Evolutionary conservation across 768 basidiomycete species (phyloP), one percentile per base, ranked within the genome.

Genomic region (Kwoniella sp.): DNA sequence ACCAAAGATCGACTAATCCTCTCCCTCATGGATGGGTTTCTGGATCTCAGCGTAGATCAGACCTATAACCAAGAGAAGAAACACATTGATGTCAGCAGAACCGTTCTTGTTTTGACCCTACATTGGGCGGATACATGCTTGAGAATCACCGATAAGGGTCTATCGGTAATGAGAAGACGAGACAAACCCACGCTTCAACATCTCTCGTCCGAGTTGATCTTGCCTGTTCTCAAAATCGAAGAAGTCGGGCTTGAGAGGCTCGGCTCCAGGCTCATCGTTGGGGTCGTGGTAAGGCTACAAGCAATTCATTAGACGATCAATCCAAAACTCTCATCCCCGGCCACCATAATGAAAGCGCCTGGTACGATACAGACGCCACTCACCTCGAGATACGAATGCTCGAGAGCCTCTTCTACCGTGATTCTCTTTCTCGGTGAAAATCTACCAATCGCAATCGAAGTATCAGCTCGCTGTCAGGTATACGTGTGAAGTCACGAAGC

Each of bases 371-470:
- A 17, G 13, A 29, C 4, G 6, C 2, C 22, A 65, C 74, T 63
- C 36, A 77, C 91, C 83, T 86, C 86, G 25, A 95, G 83, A 79
- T 96, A 96, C 0, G 92, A 91, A 81, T 98, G 95, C 65, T 85
- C 85, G 57, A 98, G 83, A 0, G 91, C 91, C 64, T 93, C 88
- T 46, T 88, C 87, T 13, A 91, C 93, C 67, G 91, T 90, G 63
- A 97, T 89, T 17, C 95, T 85, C 74, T 89, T 86, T 74, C 87
- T 89, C 9, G 95, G 95, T 64, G 79, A 80, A 70, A 79, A 78
- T 25, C 78, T 78, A 56, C 92, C 33, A 13, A n/a, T n/a, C n/a
- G n/a, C n/a, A n/a, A n/a, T n/a, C n/a, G n/a, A n/a, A n/a, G n/a
- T n/a, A 33, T 33, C 33, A 33, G 33, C 33, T 13, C 33, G 33